Evolutionary conservation across 192 early-diverging fungal species (phyloP), one percentile per base, ranked within the genome.

Genomic region (Gamsiella multidivaricata): DNA sequence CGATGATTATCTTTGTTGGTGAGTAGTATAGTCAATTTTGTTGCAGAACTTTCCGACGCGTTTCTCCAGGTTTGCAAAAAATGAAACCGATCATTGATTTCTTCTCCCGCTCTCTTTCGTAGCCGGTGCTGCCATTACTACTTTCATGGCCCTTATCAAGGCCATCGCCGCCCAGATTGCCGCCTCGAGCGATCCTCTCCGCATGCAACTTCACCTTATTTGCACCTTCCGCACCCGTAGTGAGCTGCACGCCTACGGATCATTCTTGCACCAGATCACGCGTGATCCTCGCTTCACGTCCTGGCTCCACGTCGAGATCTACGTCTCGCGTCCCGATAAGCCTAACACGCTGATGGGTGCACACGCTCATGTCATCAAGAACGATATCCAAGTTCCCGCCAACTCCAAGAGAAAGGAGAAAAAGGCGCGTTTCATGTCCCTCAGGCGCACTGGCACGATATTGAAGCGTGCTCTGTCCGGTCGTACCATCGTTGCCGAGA

Each of bases 221-320:
- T 78, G 73, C 60, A 78, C 73, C 0, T 78, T 78, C 73, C 64
- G 73, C 36, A 78, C 73, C 18, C 73, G 73, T 29, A 56, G 51
- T 10, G 73, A 78, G 59, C 52, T 78, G 42, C 73, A 78, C 28
- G 73, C 73, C 29, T 78, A 78, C 28, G 73, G 73, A 3, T 78
- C 73, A 3, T 78, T 78, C 73, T 51, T 78, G 32, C 73, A 78
- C 29, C 73, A 67, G 46, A 75, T 67, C 36, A 74, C 71, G 0
- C 71, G 71, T 22, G 71, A 74, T 15, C 71, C 71, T 39, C 54
- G 71, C 1, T 74, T 74, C 63, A 74, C 71, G 6, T 34, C 36
- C 50, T 74, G 71, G 71, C 39, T 74, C 29, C 71, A 74, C 26
- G 71, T 74, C 17, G 62, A 74, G 57, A 61, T 74, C 57, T 74